Conservation (phyloP, 1,284 basidiomycete genomes). For the Tylopilus sp. region DNA sequence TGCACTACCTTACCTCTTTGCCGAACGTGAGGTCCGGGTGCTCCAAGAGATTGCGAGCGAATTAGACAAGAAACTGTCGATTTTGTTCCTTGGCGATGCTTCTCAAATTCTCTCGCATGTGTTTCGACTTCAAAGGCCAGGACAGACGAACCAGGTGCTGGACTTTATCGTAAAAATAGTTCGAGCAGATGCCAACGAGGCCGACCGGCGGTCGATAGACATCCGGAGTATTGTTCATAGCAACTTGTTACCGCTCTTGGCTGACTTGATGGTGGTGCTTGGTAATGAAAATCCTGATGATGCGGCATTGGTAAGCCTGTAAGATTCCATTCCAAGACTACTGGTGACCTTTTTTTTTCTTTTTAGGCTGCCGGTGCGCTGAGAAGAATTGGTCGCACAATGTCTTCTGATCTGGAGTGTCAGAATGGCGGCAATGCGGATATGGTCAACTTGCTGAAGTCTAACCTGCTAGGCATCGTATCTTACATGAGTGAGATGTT, state of each 20-base stretch:
- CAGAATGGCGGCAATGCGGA: conserved; percentile 32
- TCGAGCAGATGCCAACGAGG: conserved; percentile 27
- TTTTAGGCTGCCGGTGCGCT: conserved; percentile 61
- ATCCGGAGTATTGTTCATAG: conserved; percentile 57
- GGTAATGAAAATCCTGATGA: conserved; percentile 59
- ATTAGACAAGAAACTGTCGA: conserved; percentile 44
- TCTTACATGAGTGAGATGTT: conserved; percentile 79
- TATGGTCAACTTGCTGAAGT: conserved; percentile 61
- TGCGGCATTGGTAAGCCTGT: conserved; percentile 41
- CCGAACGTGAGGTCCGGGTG: conserved; percentile 52
- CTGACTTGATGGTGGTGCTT: conserved; percentile 70
- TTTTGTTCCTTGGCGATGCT: conserved; percentile 59
- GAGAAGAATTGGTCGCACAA: conserved; percentile 49
- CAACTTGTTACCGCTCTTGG: conserved; percentile 64
- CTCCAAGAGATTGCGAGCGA: conserved; percentile 44
- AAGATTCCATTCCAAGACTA: not conserved
- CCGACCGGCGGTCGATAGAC: conserved; percentile 39
- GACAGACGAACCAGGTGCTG: conserved; percentile 54
- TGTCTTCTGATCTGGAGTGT: conserved; percentile 28
- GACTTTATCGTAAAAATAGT: conserved; percentile 54
- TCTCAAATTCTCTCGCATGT: conserved; percentile 70
- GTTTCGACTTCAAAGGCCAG: conserved; percentile 57
- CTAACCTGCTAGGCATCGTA: conserved; percentile 78
- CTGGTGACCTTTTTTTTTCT: not conserved
- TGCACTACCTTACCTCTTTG: conserved; percentile 72